phyloP scores from a whole-genome alignment of 768 basidiomycete genomes.

The Leccinum truebloodii region DNA sequence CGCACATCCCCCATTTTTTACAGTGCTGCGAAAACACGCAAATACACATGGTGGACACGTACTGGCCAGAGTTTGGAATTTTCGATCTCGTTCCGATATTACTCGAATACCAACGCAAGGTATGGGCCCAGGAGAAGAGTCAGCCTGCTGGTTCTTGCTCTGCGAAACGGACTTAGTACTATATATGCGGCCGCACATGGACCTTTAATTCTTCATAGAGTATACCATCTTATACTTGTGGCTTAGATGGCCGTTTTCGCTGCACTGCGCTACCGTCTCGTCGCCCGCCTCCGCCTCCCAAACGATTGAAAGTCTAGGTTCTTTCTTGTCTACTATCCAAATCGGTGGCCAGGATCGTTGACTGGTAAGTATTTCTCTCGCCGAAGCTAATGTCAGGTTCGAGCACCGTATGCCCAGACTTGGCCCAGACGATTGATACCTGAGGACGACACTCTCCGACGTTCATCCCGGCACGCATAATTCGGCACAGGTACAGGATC shows the following conservation, averaged over 20 bases:
- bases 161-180: neutral
- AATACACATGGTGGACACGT: constrained; percentile 78
- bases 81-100: constrained; percentile 86
- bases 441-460: neutral
- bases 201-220: neutral
- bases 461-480: neutral
- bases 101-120: constrained; percentile 82
- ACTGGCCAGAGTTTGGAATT: constrained; percentile 94
- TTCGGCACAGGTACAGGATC: neutral
- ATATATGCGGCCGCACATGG: neutral
- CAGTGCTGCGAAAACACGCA: constrained; percentile 85
- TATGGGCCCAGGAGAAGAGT: constrained; percentile 42
- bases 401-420: neutral
- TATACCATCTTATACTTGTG: neutral
- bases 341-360: neutral
- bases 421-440: neutral
- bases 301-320: neutral
- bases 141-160: neutral
- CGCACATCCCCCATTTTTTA: neutral
- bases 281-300: neutral
- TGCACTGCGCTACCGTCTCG: neutral
- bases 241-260: neutral
- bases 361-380: too few species aligned
- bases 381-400: neutral
- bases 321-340: too few species aligned